Base-by-base conservation (phyloP, 2,329 filamentous ascomycete species). In the Apiospora kogelbergensis region DNA sequence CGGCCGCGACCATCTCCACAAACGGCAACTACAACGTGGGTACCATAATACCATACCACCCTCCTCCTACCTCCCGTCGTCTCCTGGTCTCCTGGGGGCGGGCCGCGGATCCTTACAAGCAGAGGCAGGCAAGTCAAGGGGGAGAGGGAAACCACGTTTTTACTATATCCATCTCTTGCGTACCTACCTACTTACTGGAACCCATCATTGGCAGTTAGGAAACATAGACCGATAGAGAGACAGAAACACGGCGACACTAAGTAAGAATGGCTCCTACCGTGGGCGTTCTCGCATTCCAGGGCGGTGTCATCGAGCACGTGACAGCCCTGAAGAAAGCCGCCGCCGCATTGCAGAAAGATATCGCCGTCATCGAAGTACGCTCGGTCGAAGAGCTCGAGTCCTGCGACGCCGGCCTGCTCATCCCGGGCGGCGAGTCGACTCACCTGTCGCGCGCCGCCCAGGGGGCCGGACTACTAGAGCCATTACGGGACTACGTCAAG, bases 401-500 rank as follows among this genome's bases (percentile, higher is more conserved):
- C 73, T 98, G 95, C 81, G 89, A 95, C 80, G 95, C 90, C 33
- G 53, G 53, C 9, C 86, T 99, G 57, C 89, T 99, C 77, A 89
- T 99, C 63, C 96, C 96, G 3, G 96, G 96, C 67, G 96, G 96
- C 71, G 96, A 99, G 81, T 97, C 94, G 81, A 98, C 96, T 1
- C 91, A 95, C 3, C 97, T 99, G 74, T 93, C 94, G 13, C 87
- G 98, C 40, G 93, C 98, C 20, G 96, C 96, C 3, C 89, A 90
- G 26, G 88, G 95, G 72, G 94, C 92, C 0, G 90, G 91, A 20
- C 82, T 99, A 44, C 82, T 99, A 68, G 93, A 97, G 74, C 94
- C 94, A 3, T 82, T 99, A 71, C 85, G 94, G 67, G 88, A 95
- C 41, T 99, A 97, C 80, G 95, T 98, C 77, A 97, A 97, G 91